Evolutionary conservation across 2,329 filamentous ascomycete species (phyloP).

Genomic region (Mycosphaerella arachidis): DNA sequence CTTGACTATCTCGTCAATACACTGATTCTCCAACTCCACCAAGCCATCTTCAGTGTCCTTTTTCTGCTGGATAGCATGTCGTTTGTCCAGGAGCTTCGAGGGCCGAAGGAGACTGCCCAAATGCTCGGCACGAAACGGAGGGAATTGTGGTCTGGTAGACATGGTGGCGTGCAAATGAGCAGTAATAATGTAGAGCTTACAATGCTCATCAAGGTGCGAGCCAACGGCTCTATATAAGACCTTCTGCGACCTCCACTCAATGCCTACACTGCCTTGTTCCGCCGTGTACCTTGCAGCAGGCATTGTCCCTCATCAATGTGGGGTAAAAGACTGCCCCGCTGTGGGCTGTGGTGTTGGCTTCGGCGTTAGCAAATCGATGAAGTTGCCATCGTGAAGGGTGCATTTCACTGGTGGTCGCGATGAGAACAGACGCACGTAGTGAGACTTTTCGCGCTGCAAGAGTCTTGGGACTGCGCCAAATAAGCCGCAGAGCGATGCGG

Average conservation of each 20-base stretch:
- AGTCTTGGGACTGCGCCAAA: too few species aligned
- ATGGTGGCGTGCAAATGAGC: not conserved
- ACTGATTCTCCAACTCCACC: constrained; percentile 25
- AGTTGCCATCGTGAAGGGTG: not conserved
- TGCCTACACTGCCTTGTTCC: not conserved
- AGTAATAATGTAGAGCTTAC: not conserved
- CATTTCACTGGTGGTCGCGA: too few species aligned
- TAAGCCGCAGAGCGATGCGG: too few species aligned
- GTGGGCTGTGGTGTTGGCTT: not conserved
- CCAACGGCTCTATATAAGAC: not conserved
- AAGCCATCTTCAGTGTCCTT: constrained; percentile 23
- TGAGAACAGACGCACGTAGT: too few species aligned
- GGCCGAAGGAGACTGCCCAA: constrained; percentile 67
- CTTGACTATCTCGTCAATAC: constrained; percentile 29
- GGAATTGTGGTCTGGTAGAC: constrained; percentile 37
- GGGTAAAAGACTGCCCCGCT: not conserved
- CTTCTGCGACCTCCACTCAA: not conserved
- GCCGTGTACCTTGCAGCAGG: not conserved
- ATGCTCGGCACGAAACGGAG: constrained; percentile 67
- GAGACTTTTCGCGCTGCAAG: too few species aligned
- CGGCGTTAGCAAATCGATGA: not conserved
- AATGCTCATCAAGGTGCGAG: constrained; percentile 9
- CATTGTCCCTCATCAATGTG: constrained; percentile 1
- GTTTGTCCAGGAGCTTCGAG: constrained; percentile 54
- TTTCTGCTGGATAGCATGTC: constrained; percentile 44